Evolutionary conservation across 805 yeast genomes (phyloP).

Genomic region (Hagleromyces aurorensis): DNA sequence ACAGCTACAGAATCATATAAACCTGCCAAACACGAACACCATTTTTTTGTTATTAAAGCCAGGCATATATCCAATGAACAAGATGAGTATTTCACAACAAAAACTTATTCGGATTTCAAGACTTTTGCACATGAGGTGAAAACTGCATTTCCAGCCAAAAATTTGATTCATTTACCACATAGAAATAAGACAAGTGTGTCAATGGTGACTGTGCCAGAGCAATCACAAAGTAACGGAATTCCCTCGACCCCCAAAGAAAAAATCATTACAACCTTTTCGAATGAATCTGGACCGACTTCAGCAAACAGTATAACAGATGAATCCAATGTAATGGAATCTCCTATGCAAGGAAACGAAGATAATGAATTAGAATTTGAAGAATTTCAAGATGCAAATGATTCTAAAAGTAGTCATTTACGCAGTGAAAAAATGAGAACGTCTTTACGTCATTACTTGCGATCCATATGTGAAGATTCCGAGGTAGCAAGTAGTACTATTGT

Average conservation of each 20-base stretch:
- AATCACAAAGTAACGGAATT: conserved; percentile 1
- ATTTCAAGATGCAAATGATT: conserved; percentile 21
- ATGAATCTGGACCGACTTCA: conserved; percentile 7
- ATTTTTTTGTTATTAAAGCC: conserved; percentile 44
- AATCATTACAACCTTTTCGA: conserved; percentile 11
- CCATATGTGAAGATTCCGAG: conserved; percentile 45
- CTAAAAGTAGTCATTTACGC: conserved; percentile 33
- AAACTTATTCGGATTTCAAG: conserved; percentile 64
- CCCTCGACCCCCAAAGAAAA: conserved; percentile 15
- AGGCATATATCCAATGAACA: conserved; percentile 28
- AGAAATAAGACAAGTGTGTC: conserved; percentile 38
- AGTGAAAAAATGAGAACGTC: conserved; percentile 75
- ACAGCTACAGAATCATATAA: conserved; percentile 1
- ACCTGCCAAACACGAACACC: conserved; percentile 15
- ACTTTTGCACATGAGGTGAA: conserved; percentile 46
- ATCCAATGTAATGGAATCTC: no score
- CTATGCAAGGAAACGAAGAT: no score
- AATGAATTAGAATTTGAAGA: conserved; percentile 13
- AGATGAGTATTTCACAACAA: conserved; percentile 39
- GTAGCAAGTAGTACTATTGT: conserved; percentile 47
- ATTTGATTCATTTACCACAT: conserved; percentile 50
- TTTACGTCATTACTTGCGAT: conserved; percentile 61
- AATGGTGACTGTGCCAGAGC: conserved; percentile 9
- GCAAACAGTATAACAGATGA: no score
- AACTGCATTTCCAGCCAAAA: conserved; percentile 59